Base-by-base conservation (phyloP, 2,329 filamentous ascomycete genomes). In the Paecilomyces variotii region DNA sequence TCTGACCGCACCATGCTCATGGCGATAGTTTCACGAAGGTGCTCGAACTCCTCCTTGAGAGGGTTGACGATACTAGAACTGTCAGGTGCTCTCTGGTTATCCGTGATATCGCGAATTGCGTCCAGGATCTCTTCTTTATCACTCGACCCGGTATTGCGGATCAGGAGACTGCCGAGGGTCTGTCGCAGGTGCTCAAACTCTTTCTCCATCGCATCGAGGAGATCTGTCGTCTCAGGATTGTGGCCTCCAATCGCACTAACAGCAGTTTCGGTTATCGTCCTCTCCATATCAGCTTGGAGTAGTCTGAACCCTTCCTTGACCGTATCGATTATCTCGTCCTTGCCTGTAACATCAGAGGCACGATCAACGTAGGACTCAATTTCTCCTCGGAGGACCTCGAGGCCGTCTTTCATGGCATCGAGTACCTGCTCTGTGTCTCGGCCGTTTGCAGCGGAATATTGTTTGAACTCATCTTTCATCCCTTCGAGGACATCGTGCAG, bases 391-490 rank as follows among this genome's bases (percentile, higher is more conserved):
- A 97, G 82, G 64, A 84, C 87, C 64, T 96, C 91, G 12, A 96
- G 81, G 0, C 91, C 91, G 69, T 96, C 90, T 65, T 91, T 93
- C 51, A 95, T 87, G 0, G 91, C 89, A 71, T 94, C 90, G 3
- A 97, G 79, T 11, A 96, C 86, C 71, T 96, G 90, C 71, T 96
- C 91, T 0, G 91, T 93, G 69, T 94, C 90, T 59, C 86, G 83
- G 49, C 88, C 90, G 65, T 86, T 90, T 61, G 88, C 87, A 2
- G 89, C 85, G 24, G 90, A 87, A 64, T 91, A 93, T 66, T 93
- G 84, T 71, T 92, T 91, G 71, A 88, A 84, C 64, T 87, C 84
- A 4, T 77, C 76, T 59, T 83, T 84, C 78, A 87, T 85, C 49
- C 80, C 80, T 39, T 85, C 79, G 26, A 87, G 74, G 35, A 87